Evolutionary conservation across 108 stramenopile species (phyloP).

Genomic region (Pseudonitzschia multiseries): DNA sequence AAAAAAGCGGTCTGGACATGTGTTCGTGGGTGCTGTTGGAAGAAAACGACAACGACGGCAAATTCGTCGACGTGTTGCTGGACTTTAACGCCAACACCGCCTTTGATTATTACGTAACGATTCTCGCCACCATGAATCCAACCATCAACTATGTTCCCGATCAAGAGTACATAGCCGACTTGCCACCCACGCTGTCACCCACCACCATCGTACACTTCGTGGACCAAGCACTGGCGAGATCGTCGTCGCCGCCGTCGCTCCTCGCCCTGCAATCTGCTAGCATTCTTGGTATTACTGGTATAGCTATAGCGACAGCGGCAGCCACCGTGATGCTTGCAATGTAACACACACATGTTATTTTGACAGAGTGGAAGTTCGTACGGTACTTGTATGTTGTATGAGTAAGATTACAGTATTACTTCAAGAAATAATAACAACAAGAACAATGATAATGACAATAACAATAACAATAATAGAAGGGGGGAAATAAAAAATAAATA

Average conservation of each 20-base stretch:
- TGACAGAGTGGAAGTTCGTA: too few relatives aligned
- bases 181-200: not conserved
- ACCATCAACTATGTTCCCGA: conserved; percentile 8
- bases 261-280: too few relatives aligned
- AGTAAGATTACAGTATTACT: too few relatives aligned
- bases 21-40: not conserved
- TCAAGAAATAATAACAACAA: too few relatives aligned
- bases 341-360: not conserved
- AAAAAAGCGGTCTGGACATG: not conserved
- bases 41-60: not conserved
- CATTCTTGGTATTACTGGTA: too few relatives aligned
- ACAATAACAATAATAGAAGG: too few relatives aligned
- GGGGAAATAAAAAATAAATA: too few relatives aligned
- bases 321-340: not conserved
- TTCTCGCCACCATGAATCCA: not conserved
- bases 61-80: not conserved
- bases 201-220: not conserved
- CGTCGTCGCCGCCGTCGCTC: too few relatives aligned
- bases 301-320: not conserved
- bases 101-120: not conserved
- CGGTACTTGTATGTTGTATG: too few relatives aligned
- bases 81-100: conserved; percentile 5
- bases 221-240: too few relatives aligned
- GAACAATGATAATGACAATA: too few relatives aligned
- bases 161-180: not conserved